Conservation (phyloP, 2,329 filamentous ascomycete genomes). For the Penicillium olsonii region DNA sequence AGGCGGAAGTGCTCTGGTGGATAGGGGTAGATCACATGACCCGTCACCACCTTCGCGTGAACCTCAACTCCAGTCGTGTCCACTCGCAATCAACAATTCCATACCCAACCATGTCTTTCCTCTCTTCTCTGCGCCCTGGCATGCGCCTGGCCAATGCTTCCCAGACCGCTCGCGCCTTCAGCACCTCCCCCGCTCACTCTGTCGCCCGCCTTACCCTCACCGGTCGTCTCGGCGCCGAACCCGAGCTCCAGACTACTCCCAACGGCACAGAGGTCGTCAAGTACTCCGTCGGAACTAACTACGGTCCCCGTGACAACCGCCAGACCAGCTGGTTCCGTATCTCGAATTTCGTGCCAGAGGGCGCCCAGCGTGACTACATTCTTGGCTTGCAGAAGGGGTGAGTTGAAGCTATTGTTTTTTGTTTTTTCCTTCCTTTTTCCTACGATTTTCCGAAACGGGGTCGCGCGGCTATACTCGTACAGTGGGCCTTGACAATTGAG, state of each 20-base stretch:
- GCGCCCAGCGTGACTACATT: slow-evolving; percentile 69
- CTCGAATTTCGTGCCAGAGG: slow-evolving; percentile 69
- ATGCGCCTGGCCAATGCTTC: slow-evolving; percentile 48
- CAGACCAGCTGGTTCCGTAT: slow-evolving; percentile 85
- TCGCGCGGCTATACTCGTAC: slow-evolving; percentile 4
- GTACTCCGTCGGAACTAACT: slow-evolving; percentile 73
- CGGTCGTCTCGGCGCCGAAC: slow-evolving; percentile 77
- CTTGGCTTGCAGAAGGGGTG: slow-evolving; percentile 81
- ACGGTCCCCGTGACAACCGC: slow-evolving; percentile 68
- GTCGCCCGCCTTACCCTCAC: slow-evolving; percentile 83
- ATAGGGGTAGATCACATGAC: slow-evolving; percentile 2
- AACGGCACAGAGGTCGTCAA: slow-evolving; percentile 73
- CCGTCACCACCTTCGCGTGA: background rate
- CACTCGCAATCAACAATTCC: background rate
- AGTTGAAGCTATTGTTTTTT: slow-evolving; percentile 40
- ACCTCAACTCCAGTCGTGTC: background rate
- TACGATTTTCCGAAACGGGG: background rate
- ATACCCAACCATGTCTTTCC: slow-evolving; percentile 44
- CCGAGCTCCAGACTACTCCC: slow-evolving; percentile 71
- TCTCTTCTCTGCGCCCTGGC: slow-evolving; percentile 55
- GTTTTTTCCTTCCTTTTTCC: background rate
- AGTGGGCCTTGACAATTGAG: background rate
- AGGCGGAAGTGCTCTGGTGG: slow-evolving; percentile 6
- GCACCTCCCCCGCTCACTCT: slow-evolving; percentile 60
- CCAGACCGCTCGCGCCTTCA: slow-evolving; percentile 68